A percentile compares a stretch with the other conserved stretches of the same genome.
phyloP scores from a whole-genome alignment of 1,284 basidiomycete genomes.

The Pyrrhoderma lamaoense region DNA sequence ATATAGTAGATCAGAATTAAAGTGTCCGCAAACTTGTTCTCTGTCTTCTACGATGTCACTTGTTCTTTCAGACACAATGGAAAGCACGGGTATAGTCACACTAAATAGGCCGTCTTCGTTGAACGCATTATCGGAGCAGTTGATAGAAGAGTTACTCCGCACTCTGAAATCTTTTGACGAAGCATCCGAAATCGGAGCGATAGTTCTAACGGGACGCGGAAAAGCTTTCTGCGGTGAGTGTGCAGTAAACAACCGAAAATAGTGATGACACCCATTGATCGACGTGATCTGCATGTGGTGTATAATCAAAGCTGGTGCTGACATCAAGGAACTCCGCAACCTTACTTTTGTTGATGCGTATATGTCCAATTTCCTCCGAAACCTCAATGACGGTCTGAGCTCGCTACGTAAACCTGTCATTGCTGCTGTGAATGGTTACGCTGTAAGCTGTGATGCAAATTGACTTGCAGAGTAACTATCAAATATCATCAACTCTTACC shows the following conservation, averaged over 20 bases:
- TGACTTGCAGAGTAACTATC: too few species aligned
- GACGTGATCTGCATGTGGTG: too few species aligned
- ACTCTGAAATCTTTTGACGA: conserved; percentile 70
- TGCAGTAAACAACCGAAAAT: too few species aligned
- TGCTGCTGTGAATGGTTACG: conserved; percentile 93
- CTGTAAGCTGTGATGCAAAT: too few species aligned
- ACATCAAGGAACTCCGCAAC: conserved; percentile 92
- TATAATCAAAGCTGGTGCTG: conserved; percentile 70
- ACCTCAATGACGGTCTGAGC: conserved; percentile 59
- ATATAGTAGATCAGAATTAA: too few species aligned
- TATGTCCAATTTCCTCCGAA: conserved; percentile 84
- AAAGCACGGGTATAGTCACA: conserved; percentile 40
- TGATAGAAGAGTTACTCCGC: conserved; percentile 73
- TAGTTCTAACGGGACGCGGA: conserved; percentile 91
- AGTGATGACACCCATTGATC: too few species aligned
- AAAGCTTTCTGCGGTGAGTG: conserved; percentile 57
- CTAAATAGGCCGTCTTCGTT: conserved; percentile 95
- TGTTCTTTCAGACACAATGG: conserved; percentile 7
- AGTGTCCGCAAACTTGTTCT: too few species aligned
- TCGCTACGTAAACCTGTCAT: conserved; percentile 88
- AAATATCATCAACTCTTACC: too few species aligned
- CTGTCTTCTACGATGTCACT: too few species aligned
- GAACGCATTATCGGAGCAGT: conserved; percentile 82
- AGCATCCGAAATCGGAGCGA: conserved; percentile 70
- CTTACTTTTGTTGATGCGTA: conserved; percentile 54